Percentiles rank a stretch among this genome's conserved stretches.
Conservation (phyloP, 257 asterid species). For the Przewalskia tangutica region DNA sequence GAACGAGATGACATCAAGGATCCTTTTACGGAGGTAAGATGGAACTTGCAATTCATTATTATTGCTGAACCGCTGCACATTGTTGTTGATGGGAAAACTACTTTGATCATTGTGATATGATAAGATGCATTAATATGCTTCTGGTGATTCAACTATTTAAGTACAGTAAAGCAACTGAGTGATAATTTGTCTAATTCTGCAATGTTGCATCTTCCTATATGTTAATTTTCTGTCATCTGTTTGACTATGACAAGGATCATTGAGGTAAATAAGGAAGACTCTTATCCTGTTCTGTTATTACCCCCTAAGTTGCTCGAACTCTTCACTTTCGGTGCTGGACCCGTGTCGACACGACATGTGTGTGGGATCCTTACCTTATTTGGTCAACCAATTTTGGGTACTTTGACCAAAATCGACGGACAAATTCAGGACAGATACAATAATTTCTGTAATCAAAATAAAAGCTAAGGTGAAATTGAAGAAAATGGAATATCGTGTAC, state of each 20-base stretch:
- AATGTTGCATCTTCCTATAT: background rate
- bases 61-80: background rate
- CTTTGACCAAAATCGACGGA: too few species aligned
- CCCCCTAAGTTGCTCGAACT: too few species aligned
- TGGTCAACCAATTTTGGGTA: too few species aligned
- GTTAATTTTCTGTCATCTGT: background rate
- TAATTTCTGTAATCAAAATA: too few species aligned
- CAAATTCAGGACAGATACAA: too few species aligned
- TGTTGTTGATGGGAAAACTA: background rate
- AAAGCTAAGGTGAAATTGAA: too few species aligned
- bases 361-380: too few species aligned
- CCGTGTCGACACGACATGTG: too few species aligned
- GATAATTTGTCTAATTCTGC: background rate
- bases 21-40: constrained; percentile 89
- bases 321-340: too few species aligned
- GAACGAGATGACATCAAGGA: constrained; percentile 91
- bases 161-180: background rate
- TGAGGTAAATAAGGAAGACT: background rate
- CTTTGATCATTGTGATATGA: background rate
- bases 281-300: background rate
- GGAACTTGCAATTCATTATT: background rate
- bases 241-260: background rate
- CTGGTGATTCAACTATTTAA: background rate
- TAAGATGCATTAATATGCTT: background rate
- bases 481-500: too few species aligned